Base-by-base conservation (phyloP, 1,284 basidiomycete species). In the Rhodotorula sp. region DNA sequence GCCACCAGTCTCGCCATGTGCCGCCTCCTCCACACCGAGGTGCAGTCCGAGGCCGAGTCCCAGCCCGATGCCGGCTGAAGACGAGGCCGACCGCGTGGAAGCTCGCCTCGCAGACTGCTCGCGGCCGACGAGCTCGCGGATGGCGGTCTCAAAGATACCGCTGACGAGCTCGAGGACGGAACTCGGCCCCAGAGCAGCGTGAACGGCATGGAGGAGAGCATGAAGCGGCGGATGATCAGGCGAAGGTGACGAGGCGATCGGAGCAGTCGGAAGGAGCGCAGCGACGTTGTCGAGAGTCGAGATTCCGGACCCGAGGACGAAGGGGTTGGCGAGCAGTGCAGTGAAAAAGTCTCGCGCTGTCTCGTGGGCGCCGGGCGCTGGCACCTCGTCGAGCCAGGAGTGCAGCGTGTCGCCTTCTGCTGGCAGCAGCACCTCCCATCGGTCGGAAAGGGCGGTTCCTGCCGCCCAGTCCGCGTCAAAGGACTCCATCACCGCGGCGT, bases 91-190 rank as follows among this genome's bases (percentile, higher is more conserved):
- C 25, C 46, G 21, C 14, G n/a, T 7, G 53, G 27, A 49, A 16
- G 8, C 16, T 49, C 21, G 27, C 55, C 55, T 7, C 41, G 34
- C 49, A 23, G 49, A 50, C 21, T 21, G 13, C 46, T 60, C 58
- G 14, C 58, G 58, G 14, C 58, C 58, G 46, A 60, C 58, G 16
- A 60, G 58, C 58, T 60, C 58, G 25, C 58, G 58, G 3, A 60
- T 14, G n/a, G 58, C 58, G n/a, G 58, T 60, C 25, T 60, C 41
- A 41, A 41, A 44, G 17, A 23, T 19, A 12, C 55, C 55, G 17
- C 12, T 17, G 41, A 14, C 34, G 55, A 56, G 55, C 17, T 41
- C 55, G 55, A 56, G 55, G 9, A n/a, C 42, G 16, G 55, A 34
- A 1, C 16, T 8, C 41, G 55, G 41, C 1, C 55, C 55, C 12